Evolutionary conservation across 257 asterid species (phyloP).

Genomic region (Marsdenia floribunda): DNA sequence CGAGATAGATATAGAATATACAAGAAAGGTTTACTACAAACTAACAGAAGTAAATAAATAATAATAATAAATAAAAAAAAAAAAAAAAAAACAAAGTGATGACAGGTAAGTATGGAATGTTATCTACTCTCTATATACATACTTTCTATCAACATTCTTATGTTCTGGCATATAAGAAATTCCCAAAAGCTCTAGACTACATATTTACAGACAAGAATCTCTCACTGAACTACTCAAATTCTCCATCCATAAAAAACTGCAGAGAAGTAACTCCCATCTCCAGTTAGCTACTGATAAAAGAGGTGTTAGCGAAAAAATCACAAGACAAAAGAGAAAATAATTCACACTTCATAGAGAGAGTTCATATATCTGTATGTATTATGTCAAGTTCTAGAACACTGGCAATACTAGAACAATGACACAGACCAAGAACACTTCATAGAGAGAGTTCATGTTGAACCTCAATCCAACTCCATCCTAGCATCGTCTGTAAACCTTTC

Average conservation of each 20-base stretch:
- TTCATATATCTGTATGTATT: neutral
- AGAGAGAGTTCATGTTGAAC: too few relatives aligned
- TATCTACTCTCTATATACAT: neutral
- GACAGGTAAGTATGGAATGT: too few relatives aligned
- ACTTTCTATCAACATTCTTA: neutral
- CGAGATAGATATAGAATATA: too few relatives aligned
- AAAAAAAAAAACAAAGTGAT: too few relatives aligned
- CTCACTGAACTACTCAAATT: neutral
- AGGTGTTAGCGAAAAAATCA: neutral
- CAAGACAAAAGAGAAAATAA: neutral
- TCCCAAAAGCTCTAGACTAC: neutral
- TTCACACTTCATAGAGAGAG: neutral
- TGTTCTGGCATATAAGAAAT: neutral
- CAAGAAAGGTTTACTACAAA: too few relatives aligned
- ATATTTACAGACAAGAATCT: conserved; percentile 15
- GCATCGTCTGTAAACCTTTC: conserved; percentile 57
- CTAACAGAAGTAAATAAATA: too few relatives aligned
- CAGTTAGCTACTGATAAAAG: neutral
- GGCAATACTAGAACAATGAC: too few relatives aligned
- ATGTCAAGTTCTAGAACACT: neutral
- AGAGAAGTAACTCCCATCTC: conserved; percentile 20
- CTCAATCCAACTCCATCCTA: conserved; percentile 95
- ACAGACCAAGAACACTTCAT: neutral
- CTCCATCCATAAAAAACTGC: conserved; percentile 22
- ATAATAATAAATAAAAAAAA: too few relatives aligned